Percentiles rank a stretch among this genome's conserved stretches.
Conservation (phyloP, 169 alveolate species). For the Eimeria zaria region DNA sequence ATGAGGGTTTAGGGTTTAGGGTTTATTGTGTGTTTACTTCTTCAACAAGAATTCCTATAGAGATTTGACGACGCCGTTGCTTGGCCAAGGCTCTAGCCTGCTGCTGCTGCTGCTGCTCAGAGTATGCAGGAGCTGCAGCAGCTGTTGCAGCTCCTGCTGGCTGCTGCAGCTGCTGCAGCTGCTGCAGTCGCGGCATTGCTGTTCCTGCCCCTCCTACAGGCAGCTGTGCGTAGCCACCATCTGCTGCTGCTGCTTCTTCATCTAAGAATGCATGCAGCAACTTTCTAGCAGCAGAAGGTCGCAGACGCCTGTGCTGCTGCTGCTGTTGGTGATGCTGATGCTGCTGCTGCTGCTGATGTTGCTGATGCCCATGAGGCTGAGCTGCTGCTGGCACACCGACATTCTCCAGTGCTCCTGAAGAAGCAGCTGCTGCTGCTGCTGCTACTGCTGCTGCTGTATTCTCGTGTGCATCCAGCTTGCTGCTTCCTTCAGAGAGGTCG, state of each 20-base stretch:
- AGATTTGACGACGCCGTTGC: slow-evolving; percentile 45
- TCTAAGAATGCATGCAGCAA: slow-evolving; percentile 50
- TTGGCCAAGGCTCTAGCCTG: background rate
- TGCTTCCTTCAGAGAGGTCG: background rate
- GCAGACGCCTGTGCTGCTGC: slow-evolving; percentile 43
- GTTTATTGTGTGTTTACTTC: slow-evolving; percentile 9
- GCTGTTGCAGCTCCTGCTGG: slow-evolving; percentile 20
- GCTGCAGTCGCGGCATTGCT: slow-evolving; percentile 19
- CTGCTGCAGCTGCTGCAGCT: slow-evolving; percentile 69
- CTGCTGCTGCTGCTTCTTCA: slow-evolving; percentile 76
- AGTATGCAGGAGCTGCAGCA: slow-evolving; percentile 5
- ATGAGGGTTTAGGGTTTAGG: slow-evolving; percentile 33
- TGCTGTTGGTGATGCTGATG: slow-evolving; percentile 45
- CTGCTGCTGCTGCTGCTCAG: slow-evolving; percentile 24
- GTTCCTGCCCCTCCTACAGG: slow-evolving; percentile 21
- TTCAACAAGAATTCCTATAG: slow-evolving; percentile 34
- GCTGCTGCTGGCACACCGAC: background rate
- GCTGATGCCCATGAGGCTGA: background rate
- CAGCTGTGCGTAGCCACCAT: slow-evolving; percentile 33
- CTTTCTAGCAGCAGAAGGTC: slow-evolving; percentile 37
- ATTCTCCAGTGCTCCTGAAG: background rate
- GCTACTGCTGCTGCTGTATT: slow-evolving; percentile 4
- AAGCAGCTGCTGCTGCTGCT: slow-evolving; percentile 46
- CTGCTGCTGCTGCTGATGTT: slow-evolving; percentile 69
- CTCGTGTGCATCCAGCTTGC: background rate